Evolutionary conservation across 2,329 filamentous ascomycete genomes (phyloP).

Genomic region (Scolecobasidium constrictum): DNA sequence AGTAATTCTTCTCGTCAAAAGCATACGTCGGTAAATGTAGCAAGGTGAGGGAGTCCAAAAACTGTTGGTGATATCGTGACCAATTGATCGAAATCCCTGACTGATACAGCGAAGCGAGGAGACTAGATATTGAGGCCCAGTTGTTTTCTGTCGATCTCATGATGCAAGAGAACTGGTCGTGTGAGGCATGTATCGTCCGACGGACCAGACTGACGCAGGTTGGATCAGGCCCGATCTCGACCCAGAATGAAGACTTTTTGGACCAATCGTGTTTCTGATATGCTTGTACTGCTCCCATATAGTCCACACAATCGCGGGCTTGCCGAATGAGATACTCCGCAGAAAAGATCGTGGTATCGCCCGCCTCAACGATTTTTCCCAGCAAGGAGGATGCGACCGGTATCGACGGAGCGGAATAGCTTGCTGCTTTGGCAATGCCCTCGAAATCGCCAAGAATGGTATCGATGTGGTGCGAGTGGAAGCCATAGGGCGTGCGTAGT

Average conservation of each 20-base stretch:
- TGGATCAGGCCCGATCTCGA: neutral
- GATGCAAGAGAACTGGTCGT: conserved; percentile 5
- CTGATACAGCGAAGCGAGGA: conserved; percentile 39
- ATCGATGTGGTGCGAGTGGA: conserved; percentile 22
- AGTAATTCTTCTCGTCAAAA: conserved; percentile 25
- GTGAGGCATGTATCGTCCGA: neutral
- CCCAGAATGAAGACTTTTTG: neutral
- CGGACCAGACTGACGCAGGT: neutral
- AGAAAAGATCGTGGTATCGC: conserved; percentile 13
- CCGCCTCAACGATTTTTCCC: conserved; percentile 47
- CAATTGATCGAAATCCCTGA: conserved; percentile 48
- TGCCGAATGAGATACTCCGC: conserved; percentile 15
- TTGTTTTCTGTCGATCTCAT: conserved; percentile 11
- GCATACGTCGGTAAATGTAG: conserved; percentile 39
- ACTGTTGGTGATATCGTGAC: conserved; percentile 47
- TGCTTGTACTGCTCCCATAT: neutral
- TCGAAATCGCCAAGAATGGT: conserved; percentile 17
- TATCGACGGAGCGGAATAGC: conserved; percentile 34
- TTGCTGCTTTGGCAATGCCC: conserved; percentile 23
- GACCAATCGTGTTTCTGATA: neutral
- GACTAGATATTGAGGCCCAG: conserved; percentile 41
- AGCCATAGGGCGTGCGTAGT: conserved; percentile 18
- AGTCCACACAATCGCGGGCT: conserved; percentile 6
- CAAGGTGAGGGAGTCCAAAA: conserved; percentile 33
- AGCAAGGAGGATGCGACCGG: conserved; percentile 16